Evolutionary conservation across 2,329 filamentous ascomycete genomes (phyloP).

Genomic region (Dactylellina parvicollis): DNA sequence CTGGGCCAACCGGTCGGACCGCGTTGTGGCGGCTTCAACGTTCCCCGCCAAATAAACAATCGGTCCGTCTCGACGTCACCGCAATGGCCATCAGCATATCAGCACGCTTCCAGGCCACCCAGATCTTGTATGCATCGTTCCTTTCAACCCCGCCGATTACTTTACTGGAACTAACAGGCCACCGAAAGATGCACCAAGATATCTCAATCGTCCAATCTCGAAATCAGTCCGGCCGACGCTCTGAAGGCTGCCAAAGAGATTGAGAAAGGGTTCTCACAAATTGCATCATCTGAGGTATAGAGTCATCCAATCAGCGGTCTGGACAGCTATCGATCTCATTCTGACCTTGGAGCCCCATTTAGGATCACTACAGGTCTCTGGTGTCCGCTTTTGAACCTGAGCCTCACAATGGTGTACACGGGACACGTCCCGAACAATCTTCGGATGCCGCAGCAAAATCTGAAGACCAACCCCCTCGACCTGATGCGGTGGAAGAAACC

Average conservation of each 20-base stretch:
- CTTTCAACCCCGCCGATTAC: not conserved
- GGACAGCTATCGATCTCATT: not conserved
- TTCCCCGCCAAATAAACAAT: not conserved
- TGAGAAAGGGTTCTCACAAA: conserved; percentile 38
- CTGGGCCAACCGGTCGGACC: too few relatives aligned
- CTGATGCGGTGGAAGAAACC: conserved; percentile 9
- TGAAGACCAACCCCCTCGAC: not conserved
- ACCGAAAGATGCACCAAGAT: conserved; percentile 33
- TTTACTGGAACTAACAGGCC: not conserved
- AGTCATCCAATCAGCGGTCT: not conserved
- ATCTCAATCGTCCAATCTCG: conserved; percentile 15
- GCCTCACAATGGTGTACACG: conserved; percentile 17
- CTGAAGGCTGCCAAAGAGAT: conserved; percentile 38
- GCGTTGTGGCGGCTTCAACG: too few relatives aligned
- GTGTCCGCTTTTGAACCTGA: conserved; percentile 38
- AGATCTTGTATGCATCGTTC: conserved; percentile 15
- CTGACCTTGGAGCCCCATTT: not conserved
- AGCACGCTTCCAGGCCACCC: conserved; percentile 46
- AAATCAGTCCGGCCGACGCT: conserved; percentile 27
- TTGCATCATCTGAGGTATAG: conserved; percentile 43
- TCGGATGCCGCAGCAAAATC: not conserved
- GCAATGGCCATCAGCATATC: conserved; percentile 43
- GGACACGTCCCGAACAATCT: not conserved
- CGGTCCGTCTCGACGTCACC: not conserved
- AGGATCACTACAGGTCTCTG: conserved; percentile 49